Evolutionary conservation across 768 basidiomycete species (phyloP), one percentile per base, ranked within the genome.

Genomic region (Suillus placidus): DNA sequence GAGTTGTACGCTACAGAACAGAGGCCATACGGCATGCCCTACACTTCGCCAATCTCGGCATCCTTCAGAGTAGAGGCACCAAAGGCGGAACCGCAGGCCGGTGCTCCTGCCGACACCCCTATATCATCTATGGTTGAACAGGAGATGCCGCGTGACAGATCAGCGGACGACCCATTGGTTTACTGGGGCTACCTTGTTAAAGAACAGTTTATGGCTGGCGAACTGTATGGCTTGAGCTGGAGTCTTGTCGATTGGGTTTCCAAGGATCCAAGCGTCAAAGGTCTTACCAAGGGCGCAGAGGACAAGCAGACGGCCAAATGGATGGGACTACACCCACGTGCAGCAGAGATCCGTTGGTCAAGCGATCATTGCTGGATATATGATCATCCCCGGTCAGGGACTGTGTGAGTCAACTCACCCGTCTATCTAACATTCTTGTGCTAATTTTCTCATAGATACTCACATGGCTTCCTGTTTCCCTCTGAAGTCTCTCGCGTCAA

Each of bases 341-440:
- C 91, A 16, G 78, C 84, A 35, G 85, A 91, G 69, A 87, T 99
- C 47, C 87, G 94, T 52, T 99, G 97, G 96, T 84, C 85, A 38
- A 90, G 92, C 70, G 96, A 99, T 73, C 87, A 90, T 34, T 99
- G 97, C 78, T 97, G 94, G 93, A 94, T 99, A 69, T 98, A 99
- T 77, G 96, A 99, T 74, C 97, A 98, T 78, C 97, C 97, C 2
- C 90, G 94, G 58, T 88, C 93, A 18, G 91, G 93, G 57, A 97
- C 96, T 23, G 95, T 97, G 88, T 95, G 81, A 73, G 92, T 32
- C 61, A 35, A 55, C 42, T 40, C 42, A 63, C 47, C 34, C 23
- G 35, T 43, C 23, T 42, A 30, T 66, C 40, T 38, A 43, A 30
- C 30, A 57, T 69, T 56, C 63, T 62, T 51, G 7, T 63, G 57